Evolutionary conservation across 192 early-diverging fungal species (phyloP).

Genomic region (Kappamyces sp.): DNA sequence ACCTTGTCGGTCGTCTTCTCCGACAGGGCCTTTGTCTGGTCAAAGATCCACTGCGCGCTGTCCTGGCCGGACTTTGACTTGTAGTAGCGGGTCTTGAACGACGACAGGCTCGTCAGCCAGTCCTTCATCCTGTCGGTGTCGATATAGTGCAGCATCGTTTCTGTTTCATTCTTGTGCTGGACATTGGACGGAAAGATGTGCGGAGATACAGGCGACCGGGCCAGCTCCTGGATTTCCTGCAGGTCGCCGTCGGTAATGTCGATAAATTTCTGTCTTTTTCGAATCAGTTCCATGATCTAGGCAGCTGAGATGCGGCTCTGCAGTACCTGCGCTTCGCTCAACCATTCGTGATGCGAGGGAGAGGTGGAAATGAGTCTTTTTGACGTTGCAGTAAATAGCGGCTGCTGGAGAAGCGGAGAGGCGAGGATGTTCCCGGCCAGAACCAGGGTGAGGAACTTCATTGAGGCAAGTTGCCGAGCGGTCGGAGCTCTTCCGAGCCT

Average conservation of each 20-base stretch:
- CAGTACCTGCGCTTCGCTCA: too few relatives aligned
- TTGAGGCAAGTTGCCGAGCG: too few relatives aligned
- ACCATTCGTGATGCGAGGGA: too few relatives aligned
- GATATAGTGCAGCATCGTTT: slow-evolving; percentile 52
- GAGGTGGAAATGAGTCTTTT: too few relatives aligned
- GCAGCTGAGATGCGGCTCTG: too few relatives aligned
- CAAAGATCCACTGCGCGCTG: slow-evolving; percentile 34
- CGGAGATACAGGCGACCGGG: neutral
- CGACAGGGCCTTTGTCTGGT: slow-evolving; percentile 22
- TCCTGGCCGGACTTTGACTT: slow-evolving; percentile 52
- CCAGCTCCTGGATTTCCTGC: slow-evolving; percentile 23
- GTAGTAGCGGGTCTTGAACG: slow-evolving; percentile 88
- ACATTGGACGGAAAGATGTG: slow-evolving; percentile 46
- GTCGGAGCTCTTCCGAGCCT: too few relatives aligned
- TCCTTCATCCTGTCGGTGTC: slow-evolving; percentile 61
- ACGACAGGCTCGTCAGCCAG: slow-evolving; percentile 69
- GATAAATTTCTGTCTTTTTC: slow-evolving; percentile 67
- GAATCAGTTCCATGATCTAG: slow-evolving; percentile 62
- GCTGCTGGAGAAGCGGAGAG: too few relatives aligned
- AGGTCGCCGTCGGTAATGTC: slow-evolving; percentile 77
- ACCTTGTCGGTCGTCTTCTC: slow-evolving; percentile 14
- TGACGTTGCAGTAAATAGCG: too few relatives aligned
- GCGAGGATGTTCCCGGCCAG: too few relatives aligned
- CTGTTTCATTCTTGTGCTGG: slow-evolving; percentile 54
- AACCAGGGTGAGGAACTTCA: too few relatives aligned